Base-by-base conservation (phyloP, 352 stramenopile genomes). In the Phytophthora tentaculata region DNA sequence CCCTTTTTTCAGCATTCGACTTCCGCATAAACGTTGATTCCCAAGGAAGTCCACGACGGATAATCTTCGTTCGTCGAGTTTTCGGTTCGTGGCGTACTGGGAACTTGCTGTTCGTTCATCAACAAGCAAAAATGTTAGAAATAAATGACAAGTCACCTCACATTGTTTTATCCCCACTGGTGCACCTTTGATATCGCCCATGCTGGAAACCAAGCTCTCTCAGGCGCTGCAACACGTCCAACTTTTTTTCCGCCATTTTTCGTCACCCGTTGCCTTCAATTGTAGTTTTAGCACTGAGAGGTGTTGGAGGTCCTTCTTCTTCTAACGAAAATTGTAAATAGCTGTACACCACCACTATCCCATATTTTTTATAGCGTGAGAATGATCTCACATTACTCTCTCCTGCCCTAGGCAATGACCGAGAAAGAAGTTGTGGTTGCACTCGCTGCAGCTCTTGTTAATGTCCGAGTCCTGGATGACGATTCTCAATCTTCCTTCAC, bases 21-120 rank as follows among this genome's bases (percentile, higher is more conserved):
- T 92, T 94, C 41, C 86, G 81, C 86, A 94, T 90, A 57, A 94
- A 92, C 28, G 91, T 67, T 43, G 86, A 92, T 50, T 94, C 84
- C 84, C 84, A 94, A 1, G 81, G 68, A 37, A 67, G 22, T 7
- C 41, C 32, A 20, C 68, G 77, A 0, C 41, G 60, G 23, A 89
- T 63, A 8, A 53, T 64, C 57, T 80, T 81, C 7, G 67, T 56
- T 17, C 52, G 63, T 14, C 67, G 71, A 22, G 80, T 86, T 56
- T 88, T 89, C 12, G 76, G 79, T 44, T 80, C 82, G 76, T 84
- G 52, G 20, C 82, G 78, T 13, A 24, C 44, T 16, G 51, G 57
- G 26, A 91, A 91, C 54, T 89, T 91, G 74, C 82, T 90, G 51
- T 8, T 68, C 1, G 26, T 41, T 26, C 35, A 41, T 5, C 29